phyloP scores from a whole-genome alignment of 1,284 basidiomycete genomes.

The Moesziomyces aphidis region DNA sequence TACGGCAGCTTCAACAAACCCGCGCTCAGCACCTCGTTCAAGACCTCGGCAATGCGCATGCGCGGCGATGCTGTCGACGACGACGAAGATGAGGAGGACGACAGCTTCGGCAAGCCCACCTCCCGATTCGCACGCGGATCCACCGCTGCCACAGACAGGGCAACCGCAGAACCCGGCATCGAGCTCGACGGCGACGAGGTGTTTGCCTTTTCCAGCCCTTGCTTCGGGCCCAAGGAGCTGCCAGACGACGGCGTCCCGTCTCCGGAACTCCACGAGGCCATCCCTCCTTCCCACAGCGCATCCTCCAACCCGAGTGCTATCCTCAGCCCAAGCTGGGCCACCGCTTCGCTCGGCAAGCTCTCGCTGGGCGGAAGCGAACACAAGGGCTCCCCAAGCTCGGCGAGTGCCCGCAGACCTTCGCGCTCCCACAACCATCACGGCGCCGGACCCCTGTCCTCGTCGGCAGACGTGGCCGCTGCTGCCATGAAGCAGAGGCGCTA shows the following conservation, averaged over 20 bases:
- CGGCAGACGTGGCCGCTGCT: conserved; percentile 44
- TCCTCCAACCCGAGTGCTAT: conserved; percentile 32
- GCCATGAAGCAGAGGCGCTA: conserved; percentile 52
- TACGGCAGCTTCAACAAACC: conserved; percentile 50
- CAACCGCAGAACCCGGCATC: conserved; percentile 33
- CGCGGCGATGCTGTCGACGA: conserved; percentile 42
- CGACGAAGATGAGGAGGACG: conserved; percentile 50
- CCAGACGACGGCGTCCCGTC: conserved; percentile 43
- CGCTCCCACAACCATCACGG: conserved; percentile 37
- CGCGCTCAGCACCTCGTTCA: conserved; percentile 60
- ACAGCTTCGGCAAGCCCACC: conserved; percentile 46
- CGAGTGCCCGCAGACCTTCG: conserved; percentile 27
- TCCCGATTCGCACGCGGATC: conserved; percentile 23
- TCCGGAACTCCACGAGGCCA: conserved; percentile 38
- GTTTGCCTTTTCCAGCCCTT: conserved; percentile 61
- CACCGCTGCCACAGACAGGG: conserved; percentile 16
- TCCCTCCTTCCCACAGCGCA: conserved; percentile 25
- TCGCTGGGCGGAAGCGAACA: conserved; percentile 49
- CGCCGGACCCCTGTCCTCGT: conserved; percentile 30
- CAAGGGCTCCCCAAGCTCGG: conserved; percentile 25
- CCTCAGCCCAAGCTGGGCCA: conserved; percentile 56
- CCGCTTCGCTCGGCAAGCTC: conserved; percentile 50
- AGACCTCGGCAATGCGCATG: conserved; percentile 59
- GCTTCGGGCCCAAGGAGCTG: conserved; percentile 54
- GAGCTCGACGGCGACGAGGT: conserved; percentile 57